Evolutionary conservation across 805 yeast genomes (phyloP), one percentile per base, ranked within the genome.

Genomic region (Candida chilensis): DNA sequence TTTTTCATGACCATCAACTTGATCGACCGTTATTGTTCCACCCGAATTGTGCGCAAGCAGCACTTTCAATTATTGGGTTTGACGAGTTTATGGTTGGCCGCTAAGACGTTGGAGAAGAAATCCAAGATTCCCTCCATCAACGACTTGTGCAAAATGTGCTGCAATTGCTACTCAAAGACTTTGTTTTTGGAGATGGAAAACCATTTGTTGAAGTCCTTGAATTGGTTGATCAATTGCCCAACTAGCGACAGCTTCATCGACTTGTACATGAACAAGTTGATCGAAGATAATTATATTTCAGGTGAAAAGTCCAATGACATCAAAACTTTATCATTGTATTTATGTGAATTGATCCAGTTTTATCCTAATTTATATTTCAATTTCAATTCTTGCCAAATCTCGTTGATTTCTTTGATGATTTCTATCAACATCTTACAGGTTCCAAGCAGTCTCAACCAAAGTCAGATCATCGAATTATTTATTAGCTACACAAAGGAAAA

Each of bases 101-200:
- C 22, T n/a, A 20, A 20, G 22, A 10, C n/a, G 11, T n/a, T 63
- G 42, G 78, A 72, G 43, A 58, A 66, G 37, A 72, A 72, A 53
- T 69, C 70, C 40, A 74, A 74, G 45, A 70, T 76, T 24, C 78
- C 80, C 6, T 56, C 67, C 14, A 51, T 75, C 32, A 60, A 61
- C 30, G 69, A 67, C 38, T 54, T 76, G 30, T 59, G 70, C 42
- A 68, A 67, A 33, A 60, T 73, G 50, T 74, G 80, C 49, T 72
- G 76, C 49, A 63, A 70, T 38, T 69, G 71, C 45, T 75, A 73
- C 50, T 63, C 71, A 31, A 68, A 64, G 38, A 61, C 65, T 38
- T 57, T 71, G 36, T 74, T 81, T 45, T 55, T 75, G 34, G 76
- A 74, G 44, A 74, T 79, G 74, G 94, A 82, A 48, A 64, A 75